These are phyloP conservation scores for Trametes cingulata DNA, from an alignment of 768 basidiomycete species.

Conservation along the genomic window DNA sequence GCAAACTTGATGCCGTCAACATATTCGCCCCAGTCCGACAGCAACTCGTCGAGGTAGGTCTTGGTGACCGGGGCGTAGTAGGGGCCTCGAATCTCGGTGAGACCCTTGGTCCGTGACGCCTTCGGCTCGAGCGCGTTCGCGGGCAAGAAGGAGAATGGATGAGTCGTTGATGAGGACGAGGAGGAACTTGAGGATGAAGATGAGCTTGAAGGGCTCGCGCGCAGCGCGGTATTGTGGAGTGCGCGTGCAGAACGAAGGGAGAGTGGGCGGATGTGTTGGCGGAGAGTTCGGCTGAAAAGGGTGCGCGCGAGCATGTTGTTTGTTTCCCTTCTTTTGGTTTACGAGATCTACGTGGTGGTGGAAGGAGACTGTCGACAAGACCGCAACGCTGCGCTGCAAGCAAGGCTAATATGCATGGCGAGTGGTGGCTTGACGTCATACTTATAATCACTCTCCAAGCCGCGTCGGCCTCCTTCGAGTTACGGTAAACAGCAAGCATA, in stretches of 20 bases:
- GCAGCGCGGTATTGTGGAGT: background rate
- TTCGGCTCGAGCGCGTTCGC: slow-evolving; percentile 36
- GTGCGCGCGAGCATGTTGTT: slow-evolving; percentile 3
- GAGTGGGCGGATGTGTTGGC: background rate
- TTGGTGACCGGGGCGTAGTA: slow-evolving; percentile 45
- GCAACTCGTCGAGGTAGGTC: slow-evolving; percentile 43
- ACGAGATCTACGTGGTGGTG: too few relatives aligned
- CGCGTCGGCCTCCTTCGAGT: too few relatives aligned
- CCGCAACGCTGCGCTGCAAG: too few relatives aligned
- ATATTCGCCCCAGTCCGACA: slow-evolving; percentile 43
- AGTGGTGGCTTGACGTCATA: background rate
- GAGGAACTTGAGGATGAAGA: background rate
- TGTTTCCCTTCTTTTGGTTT: background rate
- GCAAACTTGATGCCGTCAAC: slow-evolving; percentile 50
- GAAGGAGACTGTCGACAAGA: too few relatives aligned
- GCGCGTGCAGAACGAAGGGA: background rate
- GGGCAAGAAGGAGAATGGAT: slow-evolving; percentile 31
- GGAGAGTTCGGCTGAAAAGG: slow-evolving; percentile 1
- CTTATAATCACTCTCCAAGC: background rate
- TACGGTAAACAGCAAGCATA: too few relatives aligned
- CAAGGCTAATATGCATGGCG: background rate
- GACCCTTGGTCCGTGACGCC: slow-evolving; percentile 35
- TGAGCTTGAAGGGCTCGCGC: background rate
- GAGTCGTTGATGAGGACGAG: background rate
- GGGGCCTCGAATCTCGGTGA: slow-evolving; percentile 47